phyloP scores from a whole-genome alignment of 768 basidiomycete species.

The Austroboletus festivus region DNA sequence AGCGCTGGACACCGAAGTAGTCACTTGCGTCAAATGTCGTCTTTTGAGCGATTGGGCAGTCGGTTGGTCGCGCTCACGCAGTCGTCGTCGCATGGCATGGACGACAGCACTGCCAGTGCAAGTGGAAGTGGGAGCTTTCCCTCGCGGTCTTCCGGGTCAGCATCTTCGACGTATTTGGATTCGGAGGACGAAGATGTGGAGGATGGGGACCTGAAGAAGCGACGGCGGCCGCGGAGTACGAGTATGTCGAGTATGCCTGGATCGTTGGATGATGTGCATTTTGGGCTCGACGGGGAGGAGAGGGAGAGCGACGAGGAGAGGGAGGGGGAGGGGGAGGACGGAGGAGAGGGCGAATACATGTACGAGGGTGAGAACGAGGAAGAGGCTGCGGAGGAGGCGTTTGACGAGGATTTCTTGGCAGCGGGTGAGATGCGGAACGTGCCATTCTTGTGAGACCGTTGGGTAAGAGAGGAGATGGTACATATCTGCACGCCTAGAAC shows the following conservation, averaged over 20 bases:
- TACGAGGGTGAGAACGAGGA: slow-evolving; percentile 47
- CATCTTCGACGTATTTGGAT: slow-evolving; percentile 46
- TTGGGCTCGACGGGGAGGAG: slow-evolving; percentile 53
- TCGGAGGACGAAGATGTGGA: slow-evolving; percentile 49
- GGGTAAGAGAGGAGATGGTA: too few species aligned
- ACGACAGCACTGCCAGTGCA: slow-evolving; percentile 15
- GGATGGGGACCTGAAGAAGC: slow-evolving; percentile 39
- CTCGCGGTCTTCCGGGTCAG: slow-evolving; percentile 52
- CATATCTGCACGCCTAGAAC: too few species aligned
- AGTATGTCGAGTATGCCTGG: slow-evolving; percentile 89
- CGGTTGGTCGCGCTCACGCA: slow-evolving; percentile 50
- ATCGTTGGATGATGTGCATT: slow-evolving; percentile 62
- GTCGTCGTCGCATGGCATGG: slow-evolving; percentile 32
- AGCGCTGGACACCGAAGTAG: slow-evolving; percentile 32
- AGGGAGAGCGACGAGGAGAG: slow-evolving; percentile 35
- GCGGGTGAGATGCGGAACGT: slow-evolving; percentile 83
- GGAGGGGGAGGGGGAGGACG: slow-evolving; percentile 29
- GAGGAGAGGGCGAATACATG: slow-evolving; percentile 30
- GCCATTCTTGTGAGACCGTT: slow-evolving; percentile 48
- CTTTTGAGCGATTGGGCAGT: slow-evolving; percentile 67
- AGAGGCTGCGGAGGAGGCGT: slow-evolving; percentile 67
- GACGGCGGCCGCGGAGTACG: slow-evolving; percentile 45
- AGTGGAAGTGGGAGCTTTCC: slow-evolving; percentile 49
- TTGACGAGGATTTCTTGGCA: slow-evolving; percentile 77
- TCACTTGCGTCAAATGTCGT: slow-evolving; percentile 69